Conservation (phyloP, 805 yeast genomes). For the Candida maris region DNA sequence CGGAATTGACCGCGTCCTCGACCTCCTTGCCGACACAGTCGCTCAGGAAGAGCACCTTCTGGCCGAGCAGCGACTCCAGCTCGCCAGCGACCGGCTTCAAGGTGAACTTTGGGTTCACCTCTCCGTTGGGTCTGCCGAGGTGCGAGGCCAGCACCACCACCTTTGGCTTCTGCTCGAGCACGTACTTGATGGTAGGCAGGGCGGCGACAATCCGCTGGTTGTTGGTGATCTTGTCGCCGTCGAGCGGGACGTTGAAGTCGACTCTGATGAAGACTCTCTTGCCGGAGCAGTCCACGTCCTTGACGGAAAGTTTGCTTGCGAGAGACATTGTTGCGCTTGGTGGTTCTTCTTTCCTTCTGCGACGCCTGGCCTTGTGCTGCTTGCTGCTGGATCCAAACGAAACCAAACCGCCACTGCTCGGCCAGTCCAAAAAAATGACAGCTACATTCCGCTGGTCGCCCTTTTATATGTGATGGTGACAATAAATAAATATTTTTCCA, state of each 20-base stretch:
- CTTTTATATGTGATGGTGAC: too few relatives aligned
- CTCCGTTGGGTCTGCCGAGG: constrained; percentile 99
- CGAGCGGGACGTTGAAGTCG: constrained; percentile 92
- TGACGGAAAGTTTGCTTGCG: constrained; percentile 87
- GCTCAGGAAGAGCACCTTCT: constrained; percentile 72
- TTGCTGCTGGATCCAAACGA: too few relatives aligned
- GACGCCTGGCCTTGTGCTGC: too few relatives aligned
- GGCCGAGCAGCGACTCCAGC: constrained; percentile 70
- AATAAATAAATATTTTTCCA: too few relatives aligned
- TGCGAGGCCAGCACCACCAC: constrained; percentile 92
- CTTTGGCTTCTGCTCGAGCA: constrained; percentile 86
- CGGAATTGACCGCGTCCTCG: constrained; percentile 69
- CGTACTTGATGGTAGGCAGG: constrained; percentile 95
- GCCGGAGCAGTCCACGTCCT: constrained; percentile 79
- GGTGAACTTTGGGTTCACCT: constrained; percentile 78
- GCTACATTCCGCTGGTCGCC: too few relatives aligned
- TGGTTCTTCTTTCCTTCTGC: too few relatives aligned
- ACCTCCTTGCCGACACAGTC: constrained; percentile 95
- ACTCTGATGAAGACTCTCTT: constrained; percentile 99
- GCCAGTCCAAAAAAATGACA: too few relatives aligned
- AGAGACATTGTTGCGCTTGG: constrained; percentile 71
- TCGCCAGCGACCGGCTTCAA: constrained; percentile 91
- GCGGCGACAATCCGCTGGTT: constrained; percentile 99
- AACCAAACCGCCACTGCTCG: too few relatives aligned
- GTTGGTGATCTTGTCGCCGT: constrained; percentile 95